Percentiles rank a stretch among this genome's conserved stretches.
phyloP scores from a whole-genome alignment of 805 yeast species.

The Candida peoriensis region DNA sequence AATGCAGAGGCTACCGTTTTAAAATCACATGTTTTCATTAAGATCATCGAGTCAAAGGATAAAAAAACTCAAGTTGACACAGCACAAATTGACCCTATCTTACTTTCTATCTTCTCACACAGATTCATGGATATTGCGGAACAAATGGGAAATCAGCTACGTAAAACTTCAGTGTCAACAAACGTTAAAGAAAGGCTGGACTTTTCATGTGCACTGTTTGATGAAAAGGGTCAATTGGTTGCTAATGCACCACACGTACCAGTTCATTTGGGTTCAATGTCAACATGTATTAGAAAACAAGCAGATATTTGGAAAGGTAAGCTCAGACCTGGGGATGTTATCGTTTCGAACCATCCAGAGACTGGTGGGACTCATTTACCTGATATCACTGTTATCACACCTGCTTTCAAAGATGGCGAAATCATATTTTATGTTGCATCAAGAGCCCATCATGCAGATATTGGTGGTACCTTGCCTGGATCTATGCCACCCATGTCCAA shows the following conservation, averaged over 20 bases:
- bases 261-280: constrained; percentile 83
- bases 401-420: constrained; percentile 60
- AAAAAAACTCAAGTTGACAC: constrained; percentile 25
- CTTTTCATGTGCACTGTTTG: constrained; percentile 81
- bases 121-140: constrained; percentile 90
- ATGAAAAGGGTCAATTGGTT: constrained; percentile 68
- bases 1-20: constrained; percentile 49
- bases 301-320: constrained; percentile 59
- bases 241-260: constrained; percentile 91
- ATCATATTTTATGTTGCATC: constrained; percentile 87
- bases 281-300: constrained; percentile 69
- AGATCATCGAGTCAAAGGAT: constrained; percentile 14
- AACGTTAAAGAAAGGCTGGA: constrained; percentile 82
- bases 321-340: constrained; percentile 66
- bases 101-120: constrained; percentile 73
- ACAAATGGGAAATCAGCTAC: constrained; percentile 79
- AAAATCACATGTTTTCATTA: constrained; percentile 57
- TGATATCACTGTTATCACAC: constrained; percentile 89
- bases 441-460: constrained; percentile 95
- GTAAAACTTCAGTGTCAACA: constrained; percentile 75
- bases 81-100: constrained; percentile 55
- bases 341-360: constrained; percentile 76
- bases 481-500: constrained; percentile 93
- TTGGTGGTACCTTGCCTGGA: constrained; percentile 89
- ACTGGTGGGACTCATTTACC: constrained; percentile 87